Conservation (phyloP, 2,329 filamentous ascomycete species). For the Pleurostoma richardsiae region DNA sequence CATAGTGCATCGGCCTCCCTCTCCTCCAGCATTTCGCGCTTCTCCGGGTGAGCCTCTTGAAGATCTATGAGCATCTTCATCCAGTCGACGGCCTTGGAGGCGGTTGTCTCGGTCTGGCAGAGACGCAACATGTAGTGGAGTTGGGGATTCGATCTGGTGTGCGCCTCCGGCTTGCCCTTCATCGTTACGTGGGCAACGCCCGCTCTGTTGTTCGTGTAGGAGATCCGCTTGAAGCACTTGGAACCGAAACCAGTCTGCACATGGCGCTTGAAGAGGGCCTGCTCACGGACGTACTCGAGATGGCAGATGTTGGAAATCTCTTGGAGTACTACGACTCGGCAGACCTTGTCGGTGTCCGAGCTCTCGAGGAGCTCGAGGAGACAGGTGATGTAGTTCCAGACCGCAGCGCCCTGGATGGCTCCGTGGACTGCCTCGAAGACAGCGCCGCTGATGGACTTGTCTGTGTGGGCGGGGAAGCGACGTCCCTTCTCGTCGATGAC, state of each 20-base stretch:
- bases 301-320: conserved; percentile 39
- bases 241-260: conserved; percentile 25
- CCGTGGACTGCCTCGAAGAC: conserved; percentile 35
- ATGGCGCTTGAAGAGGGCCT: conserved; percentile 32
- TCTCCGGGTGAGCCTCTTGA: conserved; percentile 22
- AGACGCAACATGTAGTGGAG: conserved; percentile 38
- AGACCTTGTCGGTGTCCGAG: conserved; percentile 17
- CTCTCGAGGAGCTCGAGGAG: conserved; percentile 28
- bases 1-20: conserved; percentile 26
- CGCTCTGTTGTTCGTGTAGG: conserved; percentile 24
- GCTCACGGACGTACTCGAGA: conserved; percentile 33
- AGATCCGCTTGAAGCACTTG: conserved; percentile 36
- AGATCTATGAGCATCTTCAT: conserved; percentile 33
- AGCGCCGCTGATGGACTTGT: conserved; percentile 33
- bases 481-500: conserved; percentile 39
- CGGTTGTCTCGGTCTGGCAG: conserved; percentile 29
- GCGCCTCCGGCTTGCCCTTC: conserved; percentile 32
- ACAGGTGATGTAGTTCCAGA: conserved; percentile 33
- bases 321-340: conserved; percentile 30
- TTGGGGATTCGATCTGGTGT: conserved; percentile 30
- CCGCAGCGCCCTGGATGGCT: conserved; percentile 24
- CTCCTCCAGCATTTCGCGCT: conserved; percentile 26
- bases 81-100: conserved; percentile 29
- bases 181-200: conserved; percentile 29
- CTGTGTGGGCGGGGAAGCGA: conserved; percentile 25